Percentiles rank a stretch among this genome's conserved stretches.
These are phyloP conservation scores for Solanum aculeatissimum DNA, from an alignment of 305 asterid genomes.

Conservation along the genomic window DNA sequence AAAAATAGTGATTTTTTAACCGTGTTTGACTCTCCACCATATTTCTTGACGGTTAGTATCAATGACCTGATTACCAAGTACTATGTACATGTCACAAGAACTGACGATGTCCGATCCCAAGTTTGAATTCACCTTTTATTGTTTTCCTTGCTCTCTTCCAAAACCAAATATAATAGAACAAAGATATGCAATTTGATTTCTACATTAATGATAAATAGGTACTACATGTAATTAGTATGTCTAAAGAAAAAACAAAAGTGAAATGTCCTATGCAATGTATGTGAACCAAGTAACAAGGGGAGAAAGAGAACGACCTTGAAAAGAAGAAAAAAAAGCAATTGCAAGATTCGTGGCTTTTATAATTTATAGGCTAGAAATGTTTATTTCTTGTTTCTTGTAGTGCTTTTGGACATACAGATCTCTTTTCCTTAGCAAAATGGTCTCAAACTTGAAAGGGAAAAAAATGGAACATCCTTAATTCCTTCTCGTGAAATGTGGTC, in stretches of 20 bases:
- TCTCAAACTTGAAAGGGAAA: background rate
- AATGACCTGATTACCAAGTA: background rate
- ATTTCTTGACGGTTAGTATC: background rate
- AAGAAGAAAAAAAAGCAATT: background rate
- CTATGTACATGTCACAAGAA: background rate
- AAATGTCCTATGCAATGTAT: background rate
- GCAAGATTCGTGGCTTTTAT: conserved; percentile 2
- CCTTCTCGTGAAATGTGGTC: conserved; percentile 5
- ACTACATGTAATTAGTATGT: background rate
- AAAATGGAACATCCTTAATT: background rate
- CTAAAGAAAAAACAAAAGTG: background rate
- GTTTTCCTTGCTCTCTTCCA: background rate
- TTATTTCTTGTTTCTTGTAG: background rate
- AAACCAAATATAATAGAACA: background rate
- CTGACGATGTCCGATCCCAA: background rate
- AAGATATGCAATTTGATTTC: background rate
- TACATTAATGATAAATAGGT: background rate
- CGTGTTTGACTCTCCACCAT: no score
- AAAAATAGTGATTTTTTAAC: no score
- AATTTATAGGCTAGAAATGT: background rate
- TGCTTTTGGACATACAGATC: background rate
- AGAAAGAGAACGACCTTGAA: background rate
- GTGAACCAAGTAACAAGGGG: background rate
- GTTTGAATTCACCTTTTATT: background rate
- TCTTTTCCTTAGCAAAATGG: background rate